Conservation (phyloP, 768 basidiomycete genomes). For the Hypholoma fasciculare region DNA sequence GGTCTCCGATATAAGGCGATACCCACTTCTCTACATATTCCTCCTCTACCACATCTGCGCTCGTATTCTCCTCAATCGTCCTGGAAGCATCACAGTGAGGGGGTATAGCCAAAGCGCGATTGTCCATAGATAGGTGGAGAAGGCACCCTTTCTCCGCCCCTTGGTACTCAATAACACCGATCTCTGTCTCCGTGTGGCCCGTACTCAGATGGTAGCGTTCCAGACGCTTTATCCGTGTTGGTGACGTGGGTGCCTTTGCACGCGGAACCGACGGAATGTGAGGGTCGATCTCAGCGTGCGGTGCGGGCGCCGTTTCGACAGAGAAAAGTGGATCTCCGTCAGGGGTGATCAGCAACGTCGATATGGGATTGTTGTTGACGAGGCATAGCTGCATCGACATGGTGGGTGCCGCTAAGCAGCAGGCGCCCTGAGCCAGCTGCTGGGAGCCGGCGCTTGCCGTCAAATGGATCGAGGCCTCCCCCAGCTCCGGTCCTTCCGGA, state of each 20-base stretch:
- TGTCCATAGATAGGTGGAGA: conserved; percentile 20
- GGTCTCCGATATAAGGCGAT: neutral
- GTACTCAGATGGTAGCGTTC: conserved; percentile 23
- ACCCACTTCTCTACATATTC: conserved; percentile 9
- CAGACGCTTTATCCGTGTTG: conserved; percentile 29
- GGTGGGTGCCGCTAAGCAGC: neutral
- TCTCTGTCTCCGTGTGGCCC: conserved; percentile 31
- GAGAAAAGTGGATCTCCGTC: conserved; percentile 33
- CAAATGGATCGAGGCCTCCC: too few relatives aligned
- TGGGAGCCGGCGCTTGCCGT: too few relatives aligned
- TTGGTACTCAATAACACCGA: conserved; percentile 29
- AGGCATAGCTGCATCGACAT: conserved; percentile 33
- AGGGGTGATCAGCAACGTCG: conserved; percentile 33
- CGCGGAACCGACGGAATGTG: conserved; percentile 1
- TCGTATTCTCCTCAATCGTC: neutral
- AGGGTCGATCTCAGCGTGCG: neutral
- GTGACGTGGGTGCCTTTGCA: conserved; percentile 9
- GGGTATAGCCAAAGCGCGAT: conserved; percentile 13
- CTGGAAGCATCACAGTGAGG: neutral
- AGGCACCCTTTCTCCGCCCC: conserved; percentile 20
- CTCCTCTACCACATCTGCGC: neutral
- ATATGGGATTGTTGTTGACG: conserved; percentile 37
- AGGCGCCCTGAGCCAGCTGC: neutral
- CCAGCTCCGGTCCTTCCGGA: too few relatives aligned
- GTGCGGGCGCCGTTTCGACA: conserved; percentile 26